A percentile compares a stretch with the other conserved stretches of the same genome.
These are phyloP conservation scores for Neospora caninum DNA, from an alignment of 169 alveolate genomes.

Conservation along the genomic window DNA sequence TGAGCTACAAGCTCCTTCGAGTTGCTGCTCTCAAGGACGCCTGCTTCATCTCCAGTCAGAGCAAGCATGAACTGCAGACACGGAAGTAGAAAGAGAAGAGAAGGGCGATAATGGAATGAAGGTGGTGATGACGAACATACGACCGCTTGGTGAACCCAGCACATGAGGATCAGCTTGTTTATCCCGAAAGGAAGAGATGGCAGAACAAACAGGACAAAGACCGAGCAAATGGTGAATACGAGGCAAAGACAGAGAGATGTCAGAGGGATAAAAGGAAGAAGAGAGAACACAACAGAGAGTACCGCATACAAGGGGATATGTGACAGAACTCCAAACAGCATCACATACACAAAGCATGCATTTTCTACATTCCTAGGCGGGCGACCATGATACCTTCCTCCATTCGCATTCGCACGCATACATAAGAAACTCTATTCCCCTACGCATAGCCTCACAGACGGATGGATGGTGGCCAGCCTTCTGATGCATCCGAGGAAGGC, in stretches of 20 bases:
- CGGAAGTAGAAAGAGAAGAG: not conserved
- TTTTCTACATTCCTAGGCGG: not conserved
- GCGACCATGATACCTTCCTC: not conserved
- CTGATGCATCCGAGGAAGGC: too few relatives aligned
- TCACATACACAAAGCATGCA: not conserved
- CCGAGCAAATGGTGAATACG: not conserved
- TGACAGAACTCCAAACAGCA: not conserved
- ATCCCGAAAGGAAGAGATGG: not conserved
- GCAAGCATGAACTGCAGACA: conserved; percentile 26
- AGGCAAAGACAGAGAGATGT: not conserved
- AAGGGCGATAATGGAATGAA: not conserved
- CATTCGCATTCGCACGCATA: not conserved
- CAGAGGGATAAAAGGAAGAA: not conserved
- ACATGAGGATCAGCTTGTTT: not conserved
- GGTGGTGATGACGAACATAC: not conserved
- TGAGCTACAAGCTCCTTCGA: not conserved
- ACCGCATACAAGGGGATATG: not conserved
- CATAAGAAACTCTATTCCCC: not conserved
- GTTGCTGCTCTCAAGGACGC: not conserved
- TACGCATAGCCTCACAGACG: not conserved
- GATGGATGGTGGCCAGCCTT: too few relatives aligned
- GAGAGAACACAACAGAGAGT: not conserved
- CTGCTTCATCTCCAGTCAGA: conserved; percentile 1
- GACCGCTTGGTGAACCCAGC: not conserved
- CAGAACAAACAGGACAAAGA: not conserved